A percentile compares a stretch with the other conserved stretches of the same genome.
Evolutionary conservation across 1,139 yeast genomes (phyloP).

Genomic region (Diutina catenulata): DNA sequence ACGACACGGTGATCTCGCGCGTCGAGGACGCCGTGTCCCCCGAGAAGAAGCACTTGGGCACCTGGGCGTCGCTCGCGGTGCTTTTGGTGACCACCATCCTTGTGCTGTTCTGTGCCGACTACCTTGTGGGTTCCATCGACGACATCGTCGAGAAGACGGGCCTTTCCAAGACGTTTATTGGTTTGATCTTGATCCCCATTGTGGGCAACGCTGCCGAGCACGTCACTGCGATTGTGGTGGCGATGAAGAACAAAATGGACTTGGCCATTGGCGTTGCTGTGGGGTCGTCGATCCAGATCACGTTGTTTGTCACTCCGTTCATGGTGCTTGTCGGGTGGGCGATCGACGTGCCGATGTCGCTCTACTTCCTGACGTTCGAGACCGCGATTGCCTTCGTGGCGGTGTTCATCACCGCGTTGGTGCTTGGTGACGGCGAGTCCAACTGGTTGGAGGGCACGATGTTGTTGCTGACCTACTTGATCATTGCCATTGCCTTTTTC

Average conservation of each 20-base stretch:
- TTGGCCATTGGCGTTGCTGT: constrained; percentile 94
- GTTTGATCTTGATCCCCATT: constrained; percentile 85
- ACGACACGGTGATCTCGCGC: constrained; percentile 23
- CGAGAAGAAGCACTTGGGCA: constrained; percentile 21
- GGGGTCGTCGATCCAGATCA: constrained; percentile 94
- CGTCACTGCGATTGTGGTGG: constrained; percentile 90
- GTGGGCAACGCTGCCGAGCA: constrained; percentile 99
- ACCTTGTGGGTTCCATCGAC: constrained; percentile 86
- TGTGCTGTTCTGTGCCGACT: constrained; percentile 89
- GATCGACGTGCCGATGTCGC: constrained; percentile 83
- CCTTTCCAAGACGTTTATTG: constrained; percentile 87
- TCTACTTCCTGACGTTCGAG: constrained; percentile 86
- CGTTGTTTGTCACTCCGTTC: constrained; percentile 89
- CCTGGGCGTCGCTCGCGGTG: constrained; percentile 30
- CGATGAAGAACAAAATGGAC: constrained; percentile 95
- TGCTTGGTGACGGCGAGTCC: constrained; percentile 86
- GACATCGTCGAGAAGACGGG: constrained; percentile 76
- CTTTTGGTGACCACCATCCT: constrained; percentile 59
- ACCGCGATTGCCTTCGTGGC: constrained; percentile 83
- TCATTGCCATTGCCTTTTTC: constrained; percentile 82
- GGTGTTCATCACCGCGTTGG: constrained; percentile 77
- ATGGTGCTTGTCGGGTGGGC: constrained; percentile 90
- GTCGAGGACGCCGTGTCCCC: constrained; percentile 18
- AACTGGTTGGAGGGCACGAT: constrained; percentile 96
- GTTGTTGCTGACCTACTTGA: constrained; percentile 75